Percentiles rank a stretch among this genome's conserved stretches.
phyloP scores from a whole-genome alignment of 2,329 filamentous ascomycete genomes.

The Monosporascus sp. region DNA sequence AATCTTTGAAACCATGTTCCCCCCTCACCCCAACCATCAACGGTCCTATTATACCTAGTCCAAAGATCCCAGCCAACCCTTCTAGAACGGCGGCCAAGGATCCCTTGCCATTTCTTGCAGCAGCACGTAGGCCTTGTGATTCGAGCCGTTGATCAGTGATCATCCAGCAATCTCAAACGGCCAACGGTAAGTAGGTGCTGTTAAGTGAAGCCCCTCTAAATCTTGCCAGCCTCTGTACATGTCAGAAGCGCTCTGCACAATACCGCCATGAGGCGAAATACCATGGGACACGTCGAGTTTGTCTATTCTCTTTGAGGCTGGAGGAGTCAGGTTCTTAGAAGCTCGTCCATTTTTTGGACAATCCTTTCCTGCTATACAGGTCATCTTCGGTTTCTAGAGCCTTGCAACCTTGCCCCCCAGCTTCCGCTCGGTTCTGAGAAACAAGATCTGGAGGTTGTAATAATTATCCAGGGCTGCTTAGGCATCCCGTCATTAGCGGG shows the following conservation, averaged over 20 bases:
- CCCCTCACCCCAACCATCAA: neutral
- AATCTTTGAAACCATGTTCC: neutral
- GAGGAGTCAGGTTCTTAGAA: neutral
- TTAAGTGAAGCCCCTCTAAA: too few relatives aligned
- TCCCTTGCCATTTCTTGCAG: constrained; percentile 1
- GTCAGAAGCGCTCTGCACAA: too few relatives aligned
- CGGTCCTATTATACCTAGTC: neutral
- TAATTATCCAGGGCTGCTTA: neutral
- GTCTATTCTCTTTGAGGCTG: too few relatives aligned
- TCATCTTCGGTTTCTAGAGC: neutral
- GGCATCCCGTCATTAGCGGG: neutral
- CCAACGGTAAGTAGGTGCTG: neutral
- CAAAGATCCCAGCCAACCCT: neutral
- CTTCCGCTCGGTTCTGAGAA: neutral
- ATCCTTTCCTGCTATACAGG: neutral
- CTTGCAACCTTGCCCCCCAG: neutral
- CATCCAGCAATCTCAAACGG: neutral
- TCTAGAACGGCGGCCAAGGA: constrained; percentile 4
- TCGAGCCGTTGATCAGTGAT: neutral
- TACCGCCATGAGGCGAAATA: neutral
- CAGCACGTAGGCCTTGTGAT: neutral
- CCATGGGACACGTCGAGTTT: neutral
- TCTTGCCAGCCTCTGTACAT: neutral
- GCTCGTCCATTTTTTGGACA: neutral
- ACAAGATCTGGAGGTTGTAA: neutral